Evolutionary conservation across 148 eudicot genomes (phyloP).

Genomic region (Rhododendron mucronatum): DNA sequence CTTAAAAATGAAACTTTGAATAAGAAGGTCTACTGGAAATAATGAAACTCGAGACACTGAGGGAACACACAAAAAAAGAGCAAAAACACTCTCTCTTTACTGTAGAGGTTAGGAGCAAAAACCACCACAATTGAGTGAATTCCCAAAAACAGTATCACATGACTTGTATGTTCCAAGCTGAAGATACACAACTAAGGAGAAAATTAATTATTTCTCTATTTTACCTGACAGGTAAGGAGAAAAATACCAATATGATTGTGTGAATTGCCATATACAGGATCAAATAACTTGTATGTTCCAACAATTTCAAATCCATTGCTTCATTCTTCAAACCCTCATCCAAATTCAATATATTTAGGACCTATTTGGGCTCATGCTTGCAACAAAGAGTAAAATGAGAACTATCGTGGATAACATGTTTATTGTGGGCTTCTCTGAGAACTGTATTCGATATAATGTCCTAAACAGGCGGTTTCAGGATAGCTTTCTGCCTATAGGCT

Average conservation of each 20-base stretch:
- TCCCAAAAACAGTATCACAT: neutral
- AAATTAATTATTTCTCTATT: neutral
- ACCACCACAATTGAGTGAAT: neutral
- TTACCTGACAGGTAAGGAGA: neutral
- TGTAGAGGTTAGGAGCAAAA: neutral
- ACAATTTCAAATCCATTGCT: slow-evolving; percentile 1
- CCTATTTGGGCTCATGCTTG: neutral
- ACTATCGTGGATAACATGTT: neutral
- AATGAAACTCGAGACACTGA: neutral
- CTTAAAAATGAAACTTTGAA: neutral
- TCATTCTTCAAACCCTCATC: neutral
- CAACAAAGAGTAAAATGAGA: neutral
- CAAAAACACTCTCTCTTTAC: neutral
- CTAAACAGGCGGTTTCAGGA: neutral
- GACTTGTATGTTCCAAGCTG: neutral
- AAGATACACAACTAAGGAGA: neutral
- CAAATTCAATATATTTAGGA: neutral
- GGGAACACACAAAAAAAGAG: neutral
- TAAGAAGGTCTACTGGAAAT: neutral
- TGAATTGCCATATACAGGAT: neutral
- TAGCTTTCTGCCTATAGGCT: neutral
- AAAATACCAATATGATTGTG: neutral
- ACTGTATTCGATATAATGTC: neutral
- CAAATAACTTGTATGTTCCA: neutral
- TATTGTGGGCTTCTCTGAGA: neutral